phyloP scores from a whole-genome alignment of 2,329 filamentous ascomycete species.

The Monosporascus ibericus region DNA sequence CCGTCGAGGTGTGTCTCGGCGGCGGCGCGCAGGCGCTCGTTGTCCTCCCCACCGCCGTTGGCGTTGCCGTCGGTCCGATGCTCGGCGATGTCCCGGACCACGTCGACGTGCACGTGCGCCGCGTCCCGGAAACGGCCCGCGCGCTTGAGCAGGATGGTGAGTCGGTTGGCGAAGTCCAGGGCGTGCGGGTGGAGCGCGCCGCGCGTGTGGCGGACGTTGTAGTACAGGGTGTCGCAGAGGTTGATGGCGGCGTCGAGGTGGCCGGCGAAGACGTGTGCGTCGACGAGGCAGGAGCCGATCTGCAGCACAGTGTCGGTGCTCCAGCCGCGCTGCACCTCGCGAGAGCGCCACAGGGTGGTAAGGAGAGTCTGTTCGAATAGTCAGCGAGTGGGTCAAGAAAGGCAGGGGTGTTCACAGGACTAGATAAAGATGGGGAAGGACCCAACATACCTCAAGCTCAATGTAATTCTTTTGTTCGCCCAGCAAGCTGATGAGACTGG shows the following conservation, averaged over 20 bases:
- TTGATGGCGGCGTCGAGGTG: constrained; percentile 23
- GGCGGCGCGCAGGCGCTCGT: constrained; percentile 10
- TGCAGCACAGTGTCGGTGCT: constrained; percentile 20
- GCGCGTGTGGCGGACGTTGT: constrained; percentile 27
- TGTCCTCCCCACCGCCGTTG: constrained; percentile 4
- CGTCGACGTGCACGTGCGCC: constrained; percentile 22
- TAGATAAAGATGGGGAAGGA: not conserved
- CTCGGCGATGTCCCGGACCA: constrained; percentile 19
- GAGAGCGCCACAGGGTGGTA: constrained; percentile 26
- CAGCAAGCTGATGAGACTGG: constrained; percentile 38
- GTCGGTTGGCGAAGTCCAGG: constrained; percentile 22
- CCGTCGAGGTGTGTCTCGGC: constrained; percentile 15
- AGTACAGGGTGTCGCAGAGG: constrained; percentile 26
- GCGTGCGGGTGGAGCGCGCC: constrained; percentile 24
- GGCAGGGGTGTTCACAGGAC: no score
- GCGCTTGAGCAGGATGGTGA: constrained; percentile 21
- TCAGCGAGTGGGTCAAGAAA: constrained; percentile 1
- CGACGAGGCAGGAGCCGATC: constrained; percentile 25
- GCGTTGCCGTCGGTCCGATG: constrained; percentile 3
- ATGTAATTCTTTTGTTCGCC: constrained; percentile 40
- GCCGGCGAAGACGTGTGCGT: constrained; percentile 23
- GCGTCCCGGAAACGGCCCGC: constrained; percentile 21
- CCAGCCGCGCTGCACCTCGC: constrained; percentile 29
- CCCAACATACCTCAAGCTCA: constrained; percentile 32
- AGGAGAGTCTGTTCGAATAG: constrained; percentile 14